Evolutionary conservation across 371 early-diverging fungal species (phyloP).

Genomic region (Mortierella sp.): DNA sequence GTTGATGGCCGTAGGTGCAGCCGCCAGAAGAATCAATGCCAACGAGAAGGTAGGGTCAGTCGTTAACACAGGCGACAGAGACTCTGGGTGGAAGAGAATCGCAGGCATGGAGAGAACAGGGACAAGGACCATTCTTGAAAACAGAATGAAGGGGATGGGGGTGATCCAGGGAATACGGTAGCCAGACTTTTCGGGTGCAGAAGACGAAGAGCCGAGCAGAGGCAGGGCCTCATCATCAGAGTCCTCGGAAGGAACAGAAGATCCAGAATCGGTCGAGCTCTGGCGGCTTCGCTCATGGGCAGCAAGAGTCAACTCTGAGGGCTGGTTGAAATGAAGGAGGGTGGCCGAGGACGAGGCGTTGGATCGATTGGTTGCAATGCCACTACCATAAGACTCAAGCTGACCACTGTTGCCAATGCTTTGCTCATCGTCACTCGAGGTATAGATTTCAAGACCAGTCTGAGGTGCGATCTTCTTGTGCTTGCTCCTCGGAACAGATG

Average conservation of each 20-base stretch:
- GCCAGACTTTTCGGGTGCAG: background rate
- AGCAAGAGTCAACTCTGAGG: background rate
- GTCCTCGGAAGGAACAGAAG: slow-evolving; percentile 8
- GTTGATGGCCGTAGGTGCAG: slow-evolving; percentile 73
- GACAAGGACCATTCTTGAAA: slow-evolving; percentile 64
- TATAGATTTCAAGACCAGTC: slow-evolving; percentile 32
- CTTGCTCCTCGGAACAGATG: background rate
- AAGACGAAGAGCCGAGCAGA: slow-evolving; percentile 1
- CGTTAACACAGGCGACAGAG: slow-evolving; percentile 61
- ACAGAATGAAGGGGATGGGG: slow-evolving; percentile 61
- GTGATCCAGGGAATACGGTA: slow-evolving; percentile 32
- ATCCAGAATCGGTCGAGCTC: slow-evolving; percentile 12
- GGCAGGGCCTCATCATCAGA: slow-evolving; percentile 25
- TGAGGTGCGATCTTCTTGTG: background rate
- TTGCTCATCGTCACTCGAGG: slow-evolving; percentile 31
- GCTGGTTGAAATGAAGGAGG: slow-evolving; percentile 26
- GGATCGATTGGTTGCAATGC: slow-evolving; percentile 25
- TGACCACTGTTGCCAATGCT: background rate
- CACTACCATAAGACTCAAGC: slow-evolving; percentile 24
- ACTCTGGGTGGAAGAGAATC: slow-evolving; percentile 60
- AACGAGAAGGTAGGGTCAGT: slow-evolving; percentile 68
- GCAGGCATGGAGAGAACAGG: slow-evolving; percentile 64
- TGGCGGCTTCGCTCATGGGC: slow-evolving; percentile 3
- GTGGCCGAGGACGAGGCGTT: slow-evolving; percentile 45
- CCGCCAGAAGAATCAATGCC: slow-evolving; percentile 66